A percentile compares a stretch with the other conserved stretches of the same genome.
phyloP scores from a whole-genome alignment of 768 basidiomycete genomes.

The Suillus americanus region DNA sequence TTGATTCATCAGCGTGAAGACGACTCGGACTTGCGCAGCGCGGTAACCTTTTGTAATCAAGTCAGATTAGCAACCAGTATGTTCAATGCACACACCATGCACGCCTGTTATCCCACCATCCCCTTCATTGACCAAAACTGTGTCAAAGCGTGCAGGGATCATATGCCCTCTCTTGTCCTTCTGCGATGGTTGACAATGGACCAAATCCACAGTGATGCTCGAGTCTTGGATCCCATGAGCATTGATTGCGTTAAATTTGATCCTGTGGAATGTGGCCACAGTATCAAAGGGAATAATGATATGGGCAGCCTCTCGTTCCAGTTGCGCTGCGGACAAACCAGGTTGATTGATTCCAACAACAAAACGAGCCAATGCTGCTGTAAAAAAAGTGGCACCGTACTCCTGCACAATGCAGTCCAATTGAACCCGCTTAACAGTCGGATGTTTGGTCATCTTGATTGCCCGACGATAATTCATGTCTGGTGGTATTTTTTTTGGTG shows the following conservation, averaged over 20 bases:
- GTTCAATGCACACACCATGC: neutral
- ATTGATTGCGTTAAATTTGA: neutral
- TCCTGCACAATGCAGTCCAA: no score
- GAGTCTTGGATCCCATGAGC: neutral
- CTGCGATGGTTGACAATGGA: neutral
- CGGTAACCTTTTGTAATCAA: neutral
- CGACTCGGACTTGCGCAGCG: neutral
- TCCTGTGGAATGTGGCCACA: neutral
- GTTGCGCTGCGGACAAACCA: no score
- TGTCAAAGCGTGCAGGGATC: constrained; percentile 2
- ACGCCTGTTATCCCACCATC: neutral
- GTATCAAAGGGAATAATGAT: no score
- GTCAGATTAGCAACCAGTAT: no score
- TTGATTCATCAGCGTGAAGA: neutral
- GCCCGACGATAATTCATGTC: no score
- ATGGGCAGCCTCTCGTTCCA: no score
- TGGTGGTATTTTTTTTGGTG: no score
- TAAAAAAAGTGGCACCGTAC: no score
- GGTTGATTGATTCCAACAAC: no score
- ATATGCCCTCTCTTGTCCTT: neutral
- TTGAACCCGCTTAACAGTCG: no score
- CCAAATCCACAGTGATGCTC: neutral
- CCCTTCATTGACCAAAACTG: constrained; percentile 3
- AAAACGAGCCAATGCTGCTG: no score
- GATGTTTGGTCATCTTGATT: no score